Evolutionary conservation across 129 eudicot genomes (phyloP).

Genomic region (Flaveria ramosissima): DNA sequence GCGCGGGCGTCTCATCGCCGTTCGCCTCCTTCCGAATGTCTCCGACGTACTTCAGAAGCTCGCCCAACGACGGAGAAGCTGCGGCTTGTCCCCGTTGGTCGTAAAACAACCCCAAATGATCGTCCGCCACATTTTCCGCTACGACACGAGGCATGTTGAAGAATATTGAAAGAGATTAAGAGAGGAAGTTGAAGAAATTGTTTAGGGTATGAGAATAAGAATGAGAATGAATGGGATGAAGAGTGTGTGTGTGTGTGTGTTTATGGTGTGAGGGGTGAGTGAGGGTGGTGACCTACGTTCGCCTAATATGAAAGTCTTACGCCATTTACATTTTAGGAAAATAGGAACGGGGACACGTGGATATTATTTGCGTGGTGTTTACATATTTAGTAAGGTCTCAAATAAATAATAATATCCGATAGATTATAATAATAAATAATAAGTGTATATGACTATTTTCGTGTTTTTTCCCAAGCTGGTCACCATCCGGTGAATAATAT

Average conservation of each 20-base stretch:
- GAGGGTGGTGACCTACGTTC: slow-evolving; percentile 20
- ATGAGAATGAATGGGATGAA: slow-evolving; percentile 8
- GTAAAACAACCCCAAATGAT: background rate
- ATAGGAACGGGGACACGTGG: background rate
- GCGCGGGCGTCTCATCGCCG: background rate
- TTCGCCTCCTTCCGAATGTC: slow-evolving; percentile 2
- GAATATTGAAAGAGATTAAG: no score
- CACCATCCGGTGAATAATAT: no score
- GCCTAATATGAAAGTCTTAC: slow-evolving; percentile 16
- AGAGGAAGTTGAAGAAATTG: background rate
- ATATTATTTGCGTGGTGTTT: background rate
- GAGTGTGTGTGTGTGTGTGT: background rate
- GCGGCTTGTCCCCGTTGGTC: background rate
- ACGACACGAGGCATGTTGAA: slow-evolving; percentile 9
- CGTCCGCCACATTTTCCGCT: slow-evolving; percentile 12
- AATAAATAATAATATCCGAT: background rate
- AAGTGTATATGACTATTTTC: no score
- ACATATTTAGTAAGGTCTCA: background rate
- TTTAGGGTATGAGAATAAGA: background rate
- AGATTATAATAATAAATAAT: no score
- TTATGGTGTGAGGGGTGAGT: slow-evolving; percentile 13
- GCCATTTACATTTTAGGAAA: background rate
- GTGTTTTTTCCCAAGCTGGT: no score
- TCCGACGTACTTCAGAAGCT: slow-evolving; percentile 27
- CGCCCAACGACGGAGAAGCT: slow-evolving; percentile 19